Conservation (phyloP, 257 asterid genomes). For the Jasminum sambac region DNA sequence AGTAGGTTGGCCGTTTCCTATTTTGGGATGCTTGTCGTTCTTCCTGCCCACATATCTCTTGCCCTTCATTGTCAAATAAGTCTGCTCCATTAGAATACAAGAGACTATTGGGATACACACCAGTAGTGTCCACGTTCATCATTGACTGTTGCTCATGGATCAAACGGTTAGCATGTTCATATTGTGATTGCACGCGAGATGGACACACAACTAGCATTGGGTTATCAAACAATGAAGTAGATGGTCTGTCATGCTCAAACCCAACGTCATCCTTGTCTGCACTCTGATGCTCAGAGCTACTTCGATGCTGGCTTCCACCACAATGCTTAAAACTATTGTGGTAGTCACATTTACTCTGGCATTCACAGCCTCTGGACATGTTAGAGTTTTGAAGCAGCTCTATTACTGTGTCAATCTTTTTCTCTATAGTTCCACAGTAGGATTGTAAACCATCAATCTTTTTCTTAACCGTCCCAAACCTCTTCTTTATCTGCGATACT, state of each 20-base stretch:
- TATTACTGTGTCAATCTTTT: neutral
- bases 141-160: neutral
- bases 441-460: neutral
- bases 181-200: neutral
- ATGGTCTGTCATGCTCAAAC: neutral
- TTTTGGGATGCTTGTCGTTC: neutral
- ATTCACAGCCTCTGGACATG: neutral
- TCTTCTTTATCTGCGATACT: neutral
- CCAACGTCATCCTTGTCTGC: neutral
- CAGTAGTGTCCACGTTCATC: neutral
- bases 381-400: constrained; percentile 4
- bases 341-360: neutral
- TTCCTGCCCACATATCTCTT: neutral
- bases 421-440: neutral
- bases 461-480: neutral
- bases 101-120: neutral
- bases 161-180: neutral
- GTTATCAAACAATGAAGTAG: neutral
- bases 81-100: neutral
- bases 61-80: neutral
- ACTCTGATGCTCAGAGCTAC: neutral
- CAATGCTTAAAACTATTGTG: neutral
- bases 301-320: neutral
- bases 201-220: constrained; percentile 1
- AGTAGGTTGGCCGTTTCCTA: neutral